A percentile compares a stretch with the other conserved stretches of the same genome.
These are phyloP conservation scores for Geotrichum fermentans DNA, from an alignment of 1,139 yeast species.

Conservation along the genomic window DNA sequence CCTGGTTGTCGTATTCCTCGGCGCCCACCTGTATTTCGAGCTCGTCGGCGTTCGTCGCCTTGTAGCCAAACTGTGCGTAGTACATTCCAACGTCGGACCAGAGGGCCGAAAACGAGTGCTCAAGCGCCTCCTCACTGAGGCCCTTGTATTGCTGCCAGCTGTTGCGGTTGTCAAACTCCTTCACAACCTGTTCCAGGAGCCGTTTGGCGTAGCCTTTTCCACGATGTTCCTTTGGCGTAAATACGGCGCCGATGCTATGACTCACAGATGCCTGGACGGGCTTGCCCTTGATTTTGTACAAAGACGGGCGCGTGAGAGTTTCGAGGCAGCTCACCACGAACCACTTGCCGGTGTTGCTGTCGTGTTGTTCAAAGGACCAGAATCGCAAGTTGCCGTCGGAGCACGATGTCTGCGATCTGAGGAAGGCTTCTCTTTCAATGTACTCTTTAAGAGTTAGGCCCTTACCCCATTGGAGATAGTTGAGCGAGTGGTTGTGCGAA, in stretches of 20 bases:
- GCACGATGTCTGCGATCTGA: conserved; percentile 23
- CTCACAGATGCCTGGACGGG: conserved; percentile 38
- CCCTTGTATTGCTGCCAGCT: conserved; percentile 33
- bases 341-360: conserved; percentile 14
- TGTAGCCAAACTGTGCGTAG: conserved; percentile 56
- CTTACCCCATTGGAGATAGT: conserved; percentile 50
- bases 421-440: conserved; percentile 30
- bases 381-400: conserved; percentile 26
- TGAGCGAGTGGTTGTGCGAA: conserved; percentile 46
- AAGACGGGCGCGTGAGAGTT: conserved; percentile 38
- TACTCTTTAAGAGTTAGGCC: conserved; percentile 31
- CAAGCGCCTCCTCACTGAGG: conserved; percentile 31
- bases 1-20: conserved; percentile 22
- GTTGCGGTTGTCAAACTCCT: conserved; percentile 39
- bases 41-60: conserved; percentile 32
- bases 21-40: conserved; percentile 20
- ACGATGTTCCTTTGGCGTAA: conserved; percentile 52
- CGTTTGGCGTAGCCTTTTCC: conserved; percentile 60
- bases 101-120: conserved; percentile 45
- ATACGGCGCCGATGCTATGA: conserved; percentile 63
- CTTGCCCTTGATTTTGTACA: conserved; percentile 30
- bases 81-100: conserved; percentile 74
- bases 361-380: conserved; percentile 31
- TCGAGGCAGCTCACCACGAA: conserved; percentile 14
- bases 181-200: conserved; percentile 46